These are phyloP conservation scores for Pelargonium australe DNA, from an alignment of 441 rosid species.

Conservation along the genomic window DNA sequence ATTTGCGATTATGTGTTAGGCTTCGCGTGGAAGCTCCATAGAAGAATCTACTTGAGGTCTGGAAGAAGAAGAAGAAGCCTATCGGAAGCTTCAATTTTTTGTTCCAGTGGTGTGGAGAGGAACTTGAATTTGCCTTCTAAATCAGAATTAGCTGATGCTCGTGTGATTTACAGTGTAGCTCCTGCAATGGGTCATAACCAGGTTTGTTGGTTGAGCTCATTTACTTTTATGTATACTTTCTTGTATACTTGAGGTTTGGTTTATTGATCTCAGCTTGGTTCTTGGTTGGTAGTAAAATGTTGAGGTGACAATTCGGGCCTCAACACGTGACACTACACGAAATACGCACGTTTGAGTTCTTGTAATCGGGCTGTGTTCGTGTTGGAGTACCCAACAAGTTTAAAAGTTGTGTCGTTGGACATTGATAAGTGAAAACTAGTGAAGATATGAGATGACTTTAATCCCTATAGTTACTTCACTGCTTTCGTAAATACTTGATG, in stretches of 20 bases:
- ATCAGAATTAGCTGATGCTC: constrained; percentile 40
- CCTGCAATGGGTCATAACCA: constrained; percentile 86
- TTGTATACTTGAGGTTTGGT: too few species aligned
- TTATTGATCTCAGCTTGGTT: too few species aligned
- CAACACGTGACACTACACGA: too few species aligned
- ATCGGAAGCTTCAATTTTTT: constrained; percentile 28
- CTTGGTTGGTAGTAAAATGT: too few species aligned
- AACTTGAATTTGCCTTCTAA: constrained; percentile 28
- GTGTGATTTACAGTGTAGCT: constrained; percentile 63
- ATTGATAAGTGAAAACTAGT: neutral
- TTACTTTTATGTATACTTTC: neutral
- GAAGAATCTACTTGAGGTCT: constrained; percentile 1
- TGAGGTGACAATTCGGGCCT: too few species aligned
- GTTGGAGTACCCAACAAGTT: too few species aligned
- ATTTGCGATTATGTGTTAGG: constrained; percentile 19
- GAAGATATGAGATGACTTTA: neutral
- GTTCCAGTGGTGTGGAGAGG: constrained; percentile 35
- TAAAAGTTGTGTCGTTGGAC: neutral
- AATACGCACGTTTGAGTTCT: too few species aligned
- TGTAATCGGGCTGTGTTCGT: too few species aligned
- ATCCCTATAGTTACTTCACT: neutral
- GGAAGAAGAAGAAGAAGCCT: constrained; percentile 15
- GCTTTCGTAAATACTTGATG: neutral
- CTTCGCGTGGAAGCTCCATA: neutral
- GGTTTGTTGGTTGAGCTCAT: constrained; percentile 31